Evolutionary conservation across 176 grass and related monocot species (phyloP).

Genomic region (Rhynchospora pubera): DNA sequence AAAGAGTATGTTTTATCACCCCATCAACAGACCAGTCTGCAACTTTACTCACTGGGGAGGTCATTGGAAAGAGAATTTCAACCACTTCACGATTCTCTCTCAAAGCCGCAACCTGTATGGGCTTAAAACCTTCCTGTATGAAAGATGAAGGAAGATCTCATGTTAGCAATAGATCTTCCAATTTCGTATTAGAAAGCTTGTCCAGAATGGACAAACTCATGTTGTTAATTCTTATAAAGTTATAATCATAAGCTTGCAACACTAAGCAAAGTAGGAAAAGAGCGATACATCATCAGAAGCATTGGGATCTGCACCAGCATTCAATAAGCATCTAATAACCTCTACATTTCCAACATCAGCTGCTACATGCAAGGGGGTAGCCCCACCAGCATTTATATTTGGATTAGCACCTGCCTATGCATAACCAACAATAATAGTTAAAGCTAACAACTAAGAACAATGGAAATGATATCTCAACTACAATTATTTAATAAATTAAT

Average conservation of each 20-base stretch:
- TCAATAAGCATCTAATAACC: conserved; percentile 62
- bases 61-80: conserved; percentile 66
- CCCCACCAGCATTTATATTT: conserved; percentile 79
- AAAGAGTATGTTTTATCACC: conserved; percentile 48
- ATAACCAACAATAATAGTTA: conserved; percentile 7
- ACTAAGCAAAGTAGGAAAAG: conserved; percentile 11
- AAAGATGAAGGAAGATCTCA: background rate
- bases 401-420: conserved; percentile 74
- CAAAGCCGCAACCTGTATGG: conserved; percentile 77
- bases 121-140: conserved; percentile 72
- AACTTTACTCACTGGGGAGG: conserved; percentile 53
- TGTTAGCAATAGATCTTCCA: background rate
- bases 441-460: background rate
- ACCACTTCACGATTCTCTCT: conserved; percentile 54
- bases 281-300: conserved; percentile 59
- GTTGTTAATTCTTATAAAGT: background rate
- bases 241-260: background rate
- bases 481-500: background rate
- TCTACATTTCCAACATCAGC: conserved; percentile 63
- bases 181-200: background rate
- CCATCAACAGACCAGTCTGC: conserved; percentile 65
- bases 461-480: background rate
- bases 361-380: conserved; percentile 84
- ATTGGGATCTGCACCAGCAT: conserved; percentile 75
- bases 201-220: background rate